Percentiles rank a stretch among this genome's conserved stretches.
These are phyloP conservation scores for Solioccasus polychromus DNA, from an alignment of 768 basidiomycete species.

Conservation along the genomic window DNA sequence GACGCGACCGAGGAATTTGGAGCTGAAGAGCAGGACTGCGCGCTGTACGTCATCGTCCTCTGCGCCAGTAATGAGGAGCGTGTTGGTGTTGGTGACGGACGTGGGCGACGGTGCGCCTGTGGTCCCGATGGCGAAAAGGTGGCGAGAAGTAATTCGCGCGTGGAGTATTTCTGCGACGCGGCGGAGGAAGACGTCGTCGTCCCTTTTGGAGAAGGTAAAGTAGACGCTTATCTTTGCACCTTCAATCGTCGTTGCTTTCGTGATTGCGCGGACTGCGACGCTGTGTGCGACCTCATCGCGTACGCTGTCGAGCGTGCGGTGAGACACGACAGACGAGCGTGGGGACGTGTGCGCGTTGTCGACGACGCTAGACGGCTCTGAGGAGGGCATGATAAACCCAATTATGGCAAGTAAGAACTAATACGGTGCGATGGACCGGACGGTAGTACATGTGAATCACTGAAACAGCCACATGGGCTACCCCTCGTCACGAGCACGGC, in stretches of 20 bases:
- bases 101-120: constrained; percentile 37
- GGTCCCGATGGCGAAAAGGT: constrained; percentile 56
- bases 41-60: constrained; percentile 58
- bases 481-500: too few relatives aligned
- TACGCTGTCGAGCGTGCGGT: constrained; percentile 56
- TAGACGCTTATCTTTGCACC: constrained; percentile 59
- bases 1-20: constrained; percentile 70
- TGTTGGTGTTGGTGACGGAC: constrained; percentile 31
- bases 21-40: constrained; percentile 58
- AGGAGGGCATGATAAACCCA: constrained; percentile 25
- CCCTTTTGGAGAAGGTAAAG: constrained; percentile 54
- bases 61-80: constrained; percentile 59
- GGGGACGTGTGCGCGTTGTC: neutral
- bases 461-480: neutral
- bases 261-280: constrained; percentile 53
- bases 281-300: constrained; percentile 57
- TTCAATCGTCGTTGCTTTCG: constrained; percentile 47
- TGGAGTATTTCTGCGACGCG: constrained; percentile 49
- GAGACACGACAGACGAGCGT: neutral
- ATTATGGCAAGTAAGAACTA: too few relatives aligned
- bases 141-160: constrained; percentile 39
- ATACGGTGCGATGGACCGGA: too few relatives aligned
- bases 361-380: constrained; percentile 24
- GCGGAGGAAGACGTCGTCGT: constrained; percentile 56
- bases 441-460: too few relatives aligned